These are phyloP conservation scores for Picea abies DNA, from an alignment of 83 land plant species.

Conservation along the genomic window DNA sequence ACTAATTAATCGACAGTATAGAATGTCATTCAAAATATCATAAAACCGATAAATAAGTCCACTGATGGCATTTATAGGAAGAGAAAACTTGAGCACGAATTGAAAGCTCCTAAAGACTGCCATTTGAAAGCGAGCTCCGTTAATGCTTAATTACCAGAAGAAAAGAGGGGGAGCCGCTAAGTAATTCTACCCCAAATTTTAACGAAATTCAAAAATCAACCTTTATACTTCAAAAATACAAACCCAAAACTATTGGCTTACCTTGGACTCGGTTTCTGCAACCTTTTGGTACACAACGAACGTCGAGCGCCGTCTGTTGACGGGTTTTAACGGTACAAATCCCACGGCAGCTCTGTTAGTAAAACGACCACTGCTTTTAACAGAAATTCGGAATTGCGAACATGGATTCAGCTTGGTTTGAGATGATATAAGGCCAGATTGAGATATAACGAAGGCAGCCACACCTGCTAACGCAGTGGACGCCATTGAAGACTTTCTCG, in stretches of 20 bases:
- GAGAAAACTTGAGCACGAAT: too few species aligned
- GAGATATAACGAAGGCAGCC: conserved; percentile 1
- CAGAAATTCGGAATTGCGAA: not conserved
- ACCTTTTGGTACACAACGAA: conserved; percentile 5
- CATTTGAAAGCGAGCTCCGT: too few species aligned
- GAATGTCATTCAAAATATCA: too few species aligned
- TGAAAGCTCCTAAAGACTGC: too few species aligned
- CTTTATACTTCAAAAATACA: too few species aligned
- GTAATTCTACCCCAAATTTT: too few species aligned
- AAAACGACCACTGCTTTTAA: not conserved
- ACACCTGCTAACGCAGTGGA: conserved; percentile 12
- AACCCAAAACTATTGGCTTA: not conserved
- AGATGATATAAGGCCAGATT: not conserved
- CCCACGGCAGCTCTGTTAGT: not conserved
- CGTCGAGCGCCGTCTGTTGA: conserved; percentile 1
- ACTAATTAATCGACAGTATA: too few species aligned
- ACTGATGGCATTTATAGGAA: too few species aligned
- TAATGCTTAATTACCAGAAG: too few species aligned
- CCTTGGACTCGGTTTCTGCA: conserved; percentile 10
- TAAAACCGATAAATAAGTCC: too few species aligned
- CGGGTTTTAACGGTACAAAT: not conserved
- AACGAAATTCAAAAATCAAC: too few species aligned
- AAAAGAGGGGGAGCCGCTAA: too few species aligned
- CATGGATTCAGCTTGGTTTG: not conserved
- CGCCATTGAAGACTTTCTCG: not conserved